Conservation (phyloP, 345 rosid genomes). For the Gossypium stocksii region DNA sequence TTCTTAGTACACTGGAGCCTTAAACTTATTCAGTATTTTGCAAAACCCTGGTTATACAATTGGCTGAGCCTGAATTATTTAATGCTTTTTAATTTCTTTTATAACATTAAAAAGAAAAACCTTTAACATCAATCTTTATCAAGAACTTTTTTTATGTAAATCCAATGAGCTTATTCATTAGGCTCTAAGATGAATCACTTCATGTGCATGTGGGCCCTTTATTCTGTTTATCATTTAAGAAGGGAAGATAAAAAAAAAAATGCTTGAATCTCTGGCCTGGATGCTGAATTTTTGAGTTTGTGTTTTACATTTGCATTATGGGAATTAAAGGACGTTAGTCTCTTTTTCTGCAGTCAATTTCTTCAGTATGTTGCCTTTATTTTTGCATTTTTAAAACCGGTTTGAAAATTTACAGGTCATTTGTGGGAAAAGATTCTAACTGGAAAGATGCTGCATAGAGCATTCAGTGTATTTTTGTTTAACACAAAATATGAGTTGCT, state of each 20-base stretch:
- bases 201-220: not conserved
- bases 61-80: not conserved
- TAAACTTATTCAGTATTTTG: not conserved
- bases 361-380: not conserved
- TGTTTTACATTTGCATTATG: not conserved
- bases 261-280: not conserved
- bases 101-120: not conserved
- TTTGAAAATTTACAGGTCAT: constrained; percentile 61
- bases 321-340: not conserved
- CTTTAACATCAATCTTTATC: not conserved
- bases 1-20: not conserved
- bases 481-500: constrained; percentile 93
- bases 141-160: not conserved
- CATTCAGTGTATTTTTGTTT: constrained; percentile 92
- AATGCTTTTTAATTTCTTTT: not conserved
- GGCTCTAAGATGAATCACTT: not conserved
- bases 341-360: not conserved
- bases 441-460: constrained; percentile 80
- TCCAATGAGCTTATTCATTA: not conserved
- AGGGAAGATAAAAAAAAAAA: not conserved
- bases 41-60: constrained; percentile 1
- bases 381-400: constrained; percentile 1
- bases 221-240: constrained; percentile 1
- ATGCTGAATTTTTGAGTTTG: not conserved
- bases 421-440: constrained; percentile 88